Evolutionary conservation across 2,329 filamentous ascomycete genomes (phyloP).

Genomic region (Sarocladium kiliense): DNA sequence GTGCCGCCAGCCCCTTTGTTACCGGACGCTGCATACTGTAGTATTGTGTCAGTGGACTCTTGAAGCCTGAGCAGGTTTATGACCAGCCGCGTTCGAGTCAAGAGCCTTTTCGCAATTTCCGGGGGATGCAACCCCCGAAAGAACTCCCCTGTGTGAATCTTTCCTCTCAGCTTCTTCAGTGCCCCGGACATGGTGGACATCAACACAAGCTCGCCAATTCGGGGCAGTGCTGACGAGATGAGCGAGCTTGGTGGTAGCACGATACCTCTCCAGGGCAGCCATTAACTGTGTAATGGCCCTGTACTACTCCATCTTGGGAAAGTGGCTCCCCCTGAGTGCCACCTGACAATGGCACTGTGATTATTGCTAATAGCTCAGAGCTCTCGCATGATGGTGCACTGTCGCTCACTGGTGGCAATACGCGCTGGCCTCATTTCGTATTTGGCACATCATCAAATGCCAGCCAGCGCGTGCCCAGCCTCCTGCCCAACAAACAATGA

Average conservation of each 20-base stretch:
- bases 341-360: neutral
- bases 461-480: neutral
- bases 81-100: neutral
- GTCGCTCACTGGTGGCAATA: neutral
- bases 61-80: too few relatives aligned
- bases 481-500: neutral
- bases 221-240: neutral
- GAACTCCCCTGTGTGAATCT: neutral
- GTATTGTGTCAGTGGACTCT: too few relatives aligned
- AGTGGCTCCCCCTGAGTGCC: neutral
- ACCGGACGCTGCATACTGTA: too few relatives aligned
- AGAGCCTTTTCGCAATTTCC: neutral
- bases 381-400: neutral
- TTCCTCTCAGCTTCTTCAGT: neutral
- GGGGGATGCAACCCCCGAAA: neutral
- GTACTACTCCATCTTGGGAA: constrained; percentile 4
- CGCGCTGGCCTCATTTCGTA: constrained; percentile 1
- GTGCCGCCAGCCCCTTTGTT: neutral
- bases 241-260: neutral
- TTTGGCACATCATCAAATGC: neutral
- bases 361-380: neutral
- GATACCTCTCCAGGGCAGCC: neutral
- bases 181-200: neutral
- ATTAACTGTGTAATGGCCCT: neutral
- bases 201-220: neutral